Conservation (phyloP, 192 early-diverging fungal species). For the Coemansia sp. region DNA sequence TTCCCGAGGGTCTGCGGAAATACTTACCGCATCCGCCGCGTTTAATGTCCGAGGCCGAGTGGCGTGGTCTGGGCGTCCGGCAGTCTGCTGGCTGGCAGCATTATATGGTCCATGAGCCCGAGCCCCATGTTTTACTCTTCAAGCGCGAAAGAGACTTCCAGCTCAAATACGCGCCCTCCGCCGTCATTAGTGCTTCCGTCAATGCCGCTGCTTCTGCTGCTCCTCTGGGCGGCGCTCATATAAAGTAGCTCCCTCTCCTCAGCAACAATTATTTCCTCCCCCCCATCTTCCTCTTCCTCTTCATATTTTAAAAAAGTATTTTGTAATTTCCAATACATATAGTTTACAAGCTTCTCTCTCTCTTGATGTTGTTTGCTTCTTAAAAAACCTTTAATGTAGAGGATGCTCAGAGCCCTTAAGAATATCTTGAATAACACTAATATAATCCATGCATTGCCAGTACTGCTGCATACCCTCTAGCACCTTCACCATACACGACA, state of each 20-base stretch:
- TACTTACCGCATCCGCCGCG: constrained; percentile 46
- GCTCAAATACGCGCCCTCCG: constrained; percentile 14
- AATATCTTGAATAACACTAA: constrained; percentile 44
- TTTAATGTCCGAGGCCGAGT: constrained; percentile 42
- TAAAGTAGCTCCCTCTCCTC: not conserved
- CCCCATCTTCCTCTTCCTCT: not conserved
- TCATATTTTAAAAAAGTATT: too few relatives aligned
- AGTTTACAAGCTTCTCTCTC: too few relatives aligned
- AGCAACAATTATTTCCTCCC: not conserved
- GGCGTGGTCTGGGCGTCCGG: constrained; percentile 43
- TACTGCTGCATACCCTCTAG: constrained; percentile 58
- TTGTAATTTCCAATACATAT: not conserved
- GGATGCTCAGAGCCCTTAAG: constrained; percentile 50
- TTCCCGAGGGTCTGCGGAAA: constrained; percentile 46
- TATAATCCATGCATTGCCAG: constrained; percentile 57
- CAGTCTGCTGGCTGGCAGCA: constrained; percentile 55
- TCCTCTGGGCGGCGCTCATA: too few relatives aligned
- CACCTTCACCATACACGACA: constrained; percentile 56
- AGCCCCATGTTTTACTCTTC: constrained; percentile 54
- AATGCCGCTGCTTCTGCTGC: too few relatives aligned
- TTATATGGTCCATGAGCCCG: constrained; percentile 52
- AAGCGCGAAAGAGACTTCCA: constrained; percentile 37
- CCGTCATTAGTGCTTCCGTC: not conserved
- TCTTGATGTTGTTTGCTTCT: too few relatives aligned
- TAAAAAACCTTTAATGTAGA: constrained; percentile 17